A percentile compares a stretch with the other conserved stretches of the same genome.
These are phyloP conservation scores for Capsicum chinense DNA, from an alignment of 257 asterid genomes.

Conservation along the genomic window DNA sequence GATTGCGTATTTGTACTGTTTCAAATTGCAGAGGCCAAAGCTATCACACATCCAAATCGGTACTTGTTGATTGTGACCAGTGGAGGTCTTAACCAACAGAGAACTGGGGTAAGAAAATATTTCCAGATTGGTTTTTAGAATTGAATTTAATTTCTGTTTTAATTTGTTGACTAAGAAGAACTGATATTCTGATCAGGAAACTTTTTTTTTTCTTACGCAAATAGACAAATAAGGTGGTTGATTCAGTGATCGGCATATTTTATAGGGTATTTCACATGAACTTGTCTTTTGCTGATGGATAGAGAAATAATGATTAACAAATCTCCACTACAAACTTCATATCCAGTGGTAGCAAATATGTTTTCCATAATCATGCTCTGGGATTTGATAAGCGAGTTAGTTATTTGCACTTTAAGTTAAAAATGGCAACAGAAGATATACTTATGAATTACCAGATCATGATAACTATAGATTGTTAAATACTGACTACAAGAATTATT, in stretches of 20 bases:
- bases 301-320: background rate
- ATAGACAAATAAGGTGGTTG: background rate
- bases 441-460: background rate
- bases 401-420: conserved; percentile 15
- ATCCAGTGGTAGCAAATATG: background rate
- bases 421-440: conserved; percentile 5
- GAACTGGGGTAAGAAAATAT: conserved; percentile 81
- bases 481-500: background rate
- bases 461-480: background rate
- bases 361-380: background rate
- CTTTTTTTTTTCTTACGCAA: background rate
- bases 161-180: conserved; percentile 2
- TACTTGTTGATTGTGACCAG: conserved; percentile 89
- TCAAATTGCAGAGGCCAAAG: conserved; percentile 62
- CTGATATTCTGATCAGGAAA: background rate
- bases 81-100: conserved; percentile 98
- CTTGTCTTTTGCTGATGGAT: background rate
- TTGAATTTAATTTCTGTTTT: background rate
- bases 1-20: background rate
- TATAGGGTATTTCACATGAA: background rate
- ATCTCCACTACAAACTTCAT: background rate
- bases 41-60: conserved; percentile 60
- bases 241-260: background rate
- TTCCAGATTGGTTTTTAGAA: conserved; percentile 9
- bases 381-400: background rate